Base-by-base conservation (phyloP, 495 filamentous ascomycete genomes). In the Pseudotulostoma volvatum region DNA sequence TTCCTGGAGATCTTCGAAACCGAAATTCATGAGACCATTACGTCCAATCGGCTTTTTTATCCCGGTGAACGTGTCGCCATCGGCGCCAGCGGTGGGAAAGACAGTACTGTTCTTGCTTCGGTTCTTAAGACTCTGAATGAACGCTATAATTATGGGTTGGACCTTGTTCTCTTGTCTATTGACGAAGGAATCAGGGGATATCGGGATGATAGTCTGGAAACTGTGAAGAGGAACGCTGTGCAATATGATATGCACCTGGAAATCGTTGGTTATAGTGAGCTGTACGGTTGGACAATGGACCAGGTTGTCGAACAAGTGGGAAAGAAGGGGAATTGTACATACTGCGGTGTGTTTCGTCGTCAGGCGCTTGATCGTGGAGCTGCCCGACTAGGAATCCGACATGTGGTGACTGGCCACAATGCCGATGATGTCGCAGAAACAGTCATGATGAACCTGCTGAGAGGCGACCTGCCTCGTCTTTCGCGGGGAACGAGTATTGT, bases 241-340 rank as follows among this genome's bases (percentile, higher is more conserved):
- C 87, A 96, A 54, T 94, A 94, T 54, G 71, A 77, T 9, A 88
- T 97, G 81, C 73, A 81, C 1, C 64, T 97, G 21, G 79, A 79
- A 48, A 90, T 97, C 34, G 74, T 97, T 18, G 82, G 88, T 32
- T 97, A 97, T 54, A 77, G 74, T 28, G 88, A 96, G 54, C 67
- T 97, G 3, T 97, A 96, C 55, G 90, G 92, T 2, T 97, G 90
- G 90, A 95, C 87, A 7, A 97, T 97, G 90, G 90, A 97, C 56
- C 81, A 95, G 48, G 90, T 97, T 9, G 90, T 97, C 2, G 77
- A 79, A 49, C 82, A 90, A 40, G 81, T 96, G 36, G 92, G 92
- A 18, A 95, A 95, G 58, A 95, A 94, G 60, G 92, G 92, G 28
- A 97, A 96, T 59, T 97, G 90, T 66, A 97, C 90, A 20, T 96